Percentiles rank a stretch among this genome's conserved stretches.
Conservation (phyloP, 805 yeast genomes). For the Candida sonorensis region DNA sequence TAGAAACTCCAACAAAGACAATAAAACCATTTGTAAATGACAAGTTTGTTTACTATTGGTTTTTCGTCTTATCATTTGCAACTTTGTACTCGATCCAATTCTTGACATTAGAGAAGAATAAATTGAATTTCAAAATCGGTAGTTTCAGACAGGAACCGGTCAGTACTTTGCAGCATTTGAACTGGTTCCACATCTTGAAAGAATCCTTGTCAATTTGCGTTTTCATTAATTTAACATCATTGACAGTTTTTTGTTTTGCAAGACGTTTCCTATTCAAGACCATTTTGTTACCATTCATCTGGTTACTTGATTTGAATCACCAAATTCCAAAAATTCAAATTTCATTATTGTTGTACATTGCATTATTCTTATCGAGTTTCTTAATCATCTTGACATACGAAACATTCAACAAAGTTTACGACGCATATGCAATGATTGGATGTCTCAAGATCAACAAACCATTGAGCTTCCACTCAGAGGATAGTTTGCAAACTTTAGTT, state of each 20-base stretch:
- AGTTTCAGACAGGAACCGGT: constrained; percentile 35
- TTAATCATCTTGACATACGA: constrained; percentile 45
- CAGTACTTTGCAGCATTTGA: constrained; percentile 15
- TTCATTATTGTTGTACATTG: constrained; percentile 25
- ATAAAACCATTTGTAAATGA: constrained; percentile 37
- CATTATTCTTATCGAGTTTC: constrained; percentile 28
- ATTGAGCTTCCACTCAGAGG: constrained; percentile 49
- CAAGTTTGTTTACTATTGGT: constrained; percentile 44
- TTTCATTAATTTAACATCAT: constrained; percentile 25
- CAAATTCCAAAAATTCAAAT: constrained; percentile 34
- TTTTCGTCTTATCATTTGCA: constrained; percentile 39
- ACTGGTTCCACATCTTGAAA: constrained; percentile 27
- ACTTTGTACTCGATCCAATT: too few relatives aligned
- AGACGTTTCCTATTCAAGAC: constrained; percentile 37
- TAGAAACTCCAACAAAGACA: constrained; percentile 30
- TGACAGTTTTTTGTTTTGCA: constrained; percentile 33
- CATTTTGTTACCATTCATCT: constrained; percentile 25
- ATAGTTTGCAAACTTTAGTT: constrained; percentile 56
- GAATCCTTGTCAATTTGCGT: constrained; percentile 31
- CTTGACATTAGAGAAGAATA: constrained; percentile 46
- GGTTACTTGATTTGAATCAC: constrained; percentile 30
- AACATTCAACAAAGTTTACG: constrained; percentile 46
- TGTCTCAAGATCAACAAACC: constrained; percentile 63
- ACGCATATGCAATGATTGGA: constrained; percentile 65
- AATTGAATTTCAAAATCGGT: constrained; percentile 41